Evolutionary conservation across 768 basidiomycete species (phyloP), one percentile per base, ranked within the genome.

Genomic region (Gymnopilus junonius): DNA sequence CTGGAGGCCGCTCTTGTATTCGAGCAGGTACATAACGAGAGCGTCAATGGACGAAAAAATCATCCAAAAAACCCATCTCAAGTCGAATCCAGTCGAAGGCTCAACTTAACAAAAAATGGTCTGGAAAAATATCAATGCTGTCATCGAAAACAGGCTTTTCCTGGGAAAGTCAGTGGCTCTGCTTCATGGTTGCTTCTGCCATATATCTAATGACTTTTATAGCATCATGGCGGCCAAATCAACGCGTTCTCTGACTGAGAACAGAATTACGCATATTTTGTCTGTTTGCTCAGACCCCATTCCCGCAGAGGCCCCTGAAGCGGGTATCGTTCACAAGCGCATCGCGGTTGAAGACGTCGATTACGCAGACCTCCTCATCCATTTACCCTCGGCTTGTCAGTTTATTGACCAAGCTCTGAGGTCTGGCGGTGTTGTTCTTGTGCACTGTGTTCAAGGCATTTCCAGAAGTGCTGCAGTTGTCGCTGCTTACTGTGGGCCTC

Each of bases 221-320:
- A 92, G 91, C 71, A 81, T 92, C 69, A 79, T 83, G 68, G 88
- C 91, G 55, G 91, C 91, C 31, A 83, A 83, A 66, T 90, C 91
- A 35, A 84, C 90, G 25, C 85, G 90, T 71, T 85, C 87, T 58
- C 80, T 92, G 74, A 82, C 85, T 54, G 90, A 92, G 74, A 87
- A 87, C 67, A 85, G 85, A 63, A 89, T 94, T 64, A 91, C 90
- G 5, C 92, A 94, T 75, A 87, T 93, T 55, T 73, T 94, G 15
- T 93, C 91, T 48, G 91, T 92, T 58, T 93, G 92, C 70, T 74
- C 77, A 35, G 92, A 94, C 58, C 80, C 81, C 5, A 90, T 91
- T 54, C 89, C 90, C 45, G 86, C 88, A 50, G 90, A 92, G 66
- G 73, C 85, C 27, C 87, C 89, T 23, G 85, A 87, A 69, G 91